These are phyloP conservation scores for Grosmannia serpens DNA, from an alignment of 2,329 filamentous ascomycete species.

Conservation along the genomic window DNA sequence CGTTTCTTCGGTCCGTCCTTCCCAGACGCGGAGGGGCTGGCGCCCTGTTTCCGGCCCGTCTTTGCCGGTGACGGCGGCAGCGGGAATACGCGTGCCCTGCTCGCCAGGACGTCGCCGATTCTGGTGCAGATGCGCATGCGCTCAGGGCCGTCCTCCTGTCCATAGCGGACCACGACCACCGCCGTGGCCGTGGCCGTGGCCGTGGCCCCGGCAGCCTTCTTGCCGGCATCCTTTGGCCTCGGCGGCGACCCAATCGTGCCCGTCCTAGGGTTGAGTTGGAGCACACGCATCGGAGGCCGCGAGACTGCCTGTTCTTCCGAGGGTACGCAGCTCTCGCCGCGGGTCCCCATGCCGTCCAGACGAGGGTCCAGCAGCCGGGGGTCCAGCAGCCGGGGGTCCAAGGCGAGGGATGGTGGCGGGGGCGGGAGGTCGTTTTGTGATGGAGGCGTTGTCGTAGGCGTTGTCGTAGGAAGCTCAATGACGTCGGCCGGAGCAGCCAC, in stretches of 20 bases:
- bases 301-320: no score
- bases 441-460: background rate
- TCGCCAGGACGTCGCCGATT: background rate
- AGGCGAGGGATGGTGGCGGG: no score
- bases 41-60: background rate
- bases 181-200: background rate
- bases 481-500: no score
- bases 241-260: slow-evolving; percentile 53
- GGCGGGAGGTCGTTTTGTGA: no score
- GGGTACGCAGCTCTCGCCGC: no score
- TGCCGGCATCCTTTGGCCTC: slow-evolving; percentile 19
- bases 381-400: no score
- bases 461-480: no score
- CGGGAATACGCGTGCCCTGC: background rate
- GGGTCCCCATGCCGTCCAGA: no score
- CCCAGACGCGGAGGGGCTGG: background rate
- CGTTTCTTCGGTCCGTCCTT: background rate
- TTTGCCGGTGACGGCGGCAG: background rate
- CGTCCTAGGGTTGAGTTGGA: slow-evolving; percentile 47
- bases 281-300: slow-evolving; percentile 17
- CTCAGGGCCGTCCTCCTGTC: slow-evolving; percentile 1
- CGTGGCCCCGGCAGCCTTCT: slow-evolving; percentile 2
- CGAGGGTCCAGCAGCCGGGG: no score
- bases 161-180: slow-evolving; percentile 3
- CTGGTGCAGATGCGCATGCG: slow-evolving; percentile 4